Evolutionary conservation across 1,284 basidiomycete species (phyloP), one percentile per base, ranked within the genome.

Genomic region (Rhodofomes roseus): DNA sequence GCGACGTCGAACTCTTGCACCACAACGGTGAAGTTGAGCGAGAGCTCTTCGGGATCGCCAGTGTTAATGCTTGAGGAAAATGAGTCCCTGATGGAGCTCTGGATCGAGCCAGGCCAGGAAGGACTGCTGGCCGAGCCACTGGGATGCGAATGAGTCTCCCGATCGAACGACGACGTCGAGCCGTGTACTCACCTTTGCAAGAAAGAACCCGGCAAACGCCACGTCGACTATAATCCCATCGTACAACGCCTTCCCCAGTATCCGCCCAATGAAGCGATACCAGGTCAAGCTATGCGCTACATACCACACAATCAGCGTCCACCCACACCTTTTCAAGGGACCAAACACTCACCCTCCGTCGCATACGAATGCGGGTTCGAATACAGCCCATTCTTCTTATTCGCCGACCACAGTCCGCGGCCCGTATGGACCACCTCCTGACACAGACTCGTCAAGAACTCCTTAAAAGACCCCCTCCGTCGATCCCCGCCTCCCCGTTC

Each of bases 1-100:
- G n/a, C n/a, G n/a, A n/a, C n/a, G n/a, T n/a, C n/a, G n/a, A n/a
- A n/a, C n/a, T n/a, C n/a, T n/a, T n/a, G n/a, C n/a, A n/a, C n/a
- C n/a, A n/a, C n/a, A n/a, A n/a, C n/a, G n/a, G n/a, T n/a, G n/a
- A n/a, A n/a, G n/a, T n/a, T n/a, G n/a, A n/a, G n/a, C n/a, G n/a
- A n/a, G n/a, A n/a, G n/a, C n/a, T n/a, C n/a, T n/a, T n/a, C n/a
- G n/a, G n/a, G n/a, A n/a, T n/a, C n/a, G n/a, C n/a, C 65, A 99
- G n/a, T 98, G 73, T 98, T 96, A 97, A 69, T 97, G 94, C 73
- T 98, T 99, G 46, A 99, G 82, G 76, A 90, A 94, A 63, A 97
- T 83, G 1, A 98, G 81, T 1, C 96, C 96, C 53, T 93, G 89
- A 72, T 98, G 98, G 14, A 99, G 79, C 62, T 97, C 95, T 0